Evolutionary conservation across 306 rosid genomes (phyloP).

Genomic region (Rosa persica): DNA sequence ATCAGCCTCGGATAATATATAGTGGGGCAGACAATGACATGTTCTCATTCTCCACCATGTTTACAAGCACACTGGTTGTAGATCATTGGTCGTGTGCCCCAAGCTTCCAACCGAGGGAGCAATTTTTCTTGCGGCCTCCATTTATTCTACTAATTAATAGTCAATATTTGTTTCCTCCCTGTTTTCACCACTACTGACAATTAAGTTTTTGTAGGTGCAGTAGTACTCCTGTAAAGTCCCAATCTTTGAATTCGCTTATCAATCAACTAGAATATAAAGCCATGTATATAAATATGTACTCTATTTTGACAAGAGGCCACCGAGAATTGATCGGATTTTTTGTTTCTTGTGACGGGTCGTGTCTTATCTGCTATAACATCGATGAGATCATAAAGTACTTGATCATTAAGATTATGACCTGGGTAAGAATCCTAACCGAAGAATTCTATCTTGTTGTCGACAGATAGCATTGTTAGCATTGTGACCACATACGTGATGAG

Average conservation of each 20-base stretch:
- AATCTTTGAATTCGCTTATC: constrained; percentile 59
- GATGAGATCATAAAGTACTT: constrained; percentile 18
- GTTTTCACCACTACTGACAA: constrained; percentile 26
- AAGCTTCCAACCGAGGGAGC: constrained; percentile 6
- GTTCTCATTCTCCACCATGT: constrained; percentile 12
- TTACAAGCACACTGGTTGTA: constrained; percentile 34
- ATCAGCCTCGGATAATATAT: neutral
- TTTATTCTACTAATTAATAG: neutral
- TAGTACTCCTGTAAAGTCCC: constrained; percentile 15
- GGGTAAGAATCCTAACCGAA: constrained; percentile 18
- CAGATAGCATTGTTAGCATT: constrained; percentile 4
- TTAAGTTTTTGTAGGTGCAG: constrained; percentile 24
- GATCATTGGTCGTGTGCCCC: constrained; percentile 44
- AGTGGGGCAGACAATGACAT: constrained; percentile 37
- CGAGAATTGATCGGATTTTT: neutral
- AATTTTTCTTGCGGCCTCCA: neutral
- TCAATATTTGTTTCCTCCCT: constrained; percentile 15
- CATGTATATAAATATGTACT: neutral
- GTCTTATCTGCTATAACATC: constrained; percentile 12
- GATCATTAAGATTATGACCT: constrained; percentile 20
- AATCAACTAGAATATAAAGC: constrained; percentile 13
- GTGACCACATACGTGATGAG: constrained; percentile 29
- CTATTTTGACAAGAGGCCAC: neutral
- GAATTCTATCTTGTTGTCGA: constrained; percentile 16
- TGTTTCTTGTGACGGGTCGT: constrained; percentile 5